Evolutionary conservation across 177 flowering plant species (phyloP), one percentile per base, ranked within the genome.

Genomic region (Vitis hybrid): DNA sequence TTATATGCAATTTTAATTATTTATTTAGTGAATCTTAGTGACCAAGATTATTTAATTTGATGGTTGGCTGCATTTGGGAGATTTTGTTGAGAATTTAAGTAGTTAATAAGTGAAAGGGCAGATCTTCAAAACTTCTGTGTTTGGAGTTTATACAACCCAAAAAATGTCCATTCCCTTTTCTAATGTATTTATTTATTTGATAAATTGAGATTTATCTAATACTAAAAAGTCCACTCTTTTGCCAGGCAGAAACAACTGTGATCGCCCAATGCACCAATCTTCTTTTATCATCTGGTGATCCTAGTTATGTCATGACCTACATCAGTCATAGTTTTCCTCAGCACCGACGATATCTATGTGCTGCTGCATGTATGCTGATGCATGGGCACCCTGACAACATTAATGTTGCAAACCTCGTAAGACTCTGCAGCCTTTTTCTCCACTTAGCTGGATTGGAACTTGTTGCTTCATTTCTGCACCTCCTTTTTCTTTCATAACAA

Each of bases 301-400:
- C 97, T 27, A 57, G 77, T 14, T 92, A 93, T 82, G 89, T 88
- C 10, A 73, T 76, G 78, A 96, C 99, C 35, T 96, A 96, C 79
- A 79, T 91, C 64, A 88, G 82, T 76, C 92, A 87, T 72, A 95
- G 99, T 79, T 95, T 90, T 81, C 90, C 90, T 73, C 86, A 83
- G 63, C 98, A 95, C 70, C 85, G 97, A 11, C 88, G 85, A 55
- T 91, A 91, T 81, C 81, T 95, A 49, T 91, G 98, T 86, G 94
- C 98, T 78, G 99, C 95, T 66, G 97, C 98, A 63, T 93, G 98
- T 97, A 86, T 90, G 76, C 88, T 95, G 69, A 93, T 95, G 97
- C 85, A 85, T 64, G 91, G 93, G 46, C 96, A 88, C 70, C 91
- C 97, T 60, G 99, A 95, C 77, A 91, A 75, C 80, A 93, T 95